Percentiles rank a stretch among this genome's conserved stretches.
Evolutionary conservation across 1,284 basidiomycete genomes (phyloP).

Genomic region (Gymnopus androsaceus): DNA sequence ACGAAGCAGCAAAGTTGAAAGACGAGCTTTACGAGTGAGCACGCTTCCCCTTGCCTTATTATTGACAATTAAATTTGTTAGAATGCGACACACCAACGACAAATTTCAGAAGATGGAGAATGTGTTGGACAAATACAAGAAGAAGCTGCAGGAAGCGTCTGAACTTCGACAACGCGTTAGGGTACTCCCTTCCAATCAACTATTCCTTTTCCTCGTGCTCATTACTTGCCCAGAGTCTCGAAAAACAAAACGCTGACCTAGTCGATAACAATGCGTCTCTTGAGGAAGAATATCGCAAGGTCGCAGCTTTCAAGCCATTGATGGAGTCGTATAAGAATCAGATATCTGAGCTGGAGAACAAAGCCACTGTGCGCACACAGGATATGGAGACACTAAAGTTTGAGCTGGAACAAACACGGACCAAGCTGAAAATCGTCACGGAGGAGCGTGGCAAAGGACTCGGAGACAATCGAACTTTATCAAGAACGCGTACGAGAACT

Average conservation of each 20-base stretch:
- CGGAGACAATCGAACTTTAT: constrained; percentile 85
- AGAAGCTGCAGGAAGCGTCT: constrained; percentile 93
- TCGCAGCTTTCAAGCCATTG: constrained; percentile 83
- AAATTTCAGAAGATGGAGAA: constrained; percentile 93
- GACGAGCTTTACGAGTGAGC: constrained; percentile 93
- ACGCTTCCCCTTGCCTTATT: not conserved
- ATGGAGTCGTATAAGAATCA: constrained; percentile 93
- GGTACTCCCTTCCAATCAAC: constrained; percentile 37
- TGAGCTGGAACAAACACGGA: constrained; percentile 75
- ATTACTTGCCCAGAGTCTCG: constrained; percentile 60
- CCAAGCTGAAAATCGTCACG: constrained; percentile 66
- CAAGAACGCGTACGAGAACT: constrained; percentile 92
- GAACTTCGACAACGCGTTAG: constrained; percentile 87
- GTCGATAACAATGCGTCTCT: constrained; percentile 89
- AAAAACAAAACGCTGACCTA: constrained; percentile 90
- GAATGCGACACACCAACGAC: constrained; percentile 88
- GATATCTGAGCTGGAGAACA: constrained; percentile 80
- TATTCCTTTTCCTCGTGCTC: not conserved
- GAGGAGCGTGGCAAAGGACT: constrained; percentile 78
- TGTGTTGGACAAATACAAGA: constrained; percentile 98
- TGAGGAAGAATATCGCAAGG: constrained; percentile 89
- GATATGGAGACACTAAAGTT: constrained; percentile 75
- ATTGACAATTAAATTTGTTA: constrained; percentile 30
- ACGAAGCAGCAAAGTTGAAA: constrained; percentile 78
- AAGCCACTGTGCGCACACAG: constrained; percentile 61